Evolutionary conservation across 768 basidiomycete genomes (phyloP).

Genomic region (Amanita jacksonii): DNA sequence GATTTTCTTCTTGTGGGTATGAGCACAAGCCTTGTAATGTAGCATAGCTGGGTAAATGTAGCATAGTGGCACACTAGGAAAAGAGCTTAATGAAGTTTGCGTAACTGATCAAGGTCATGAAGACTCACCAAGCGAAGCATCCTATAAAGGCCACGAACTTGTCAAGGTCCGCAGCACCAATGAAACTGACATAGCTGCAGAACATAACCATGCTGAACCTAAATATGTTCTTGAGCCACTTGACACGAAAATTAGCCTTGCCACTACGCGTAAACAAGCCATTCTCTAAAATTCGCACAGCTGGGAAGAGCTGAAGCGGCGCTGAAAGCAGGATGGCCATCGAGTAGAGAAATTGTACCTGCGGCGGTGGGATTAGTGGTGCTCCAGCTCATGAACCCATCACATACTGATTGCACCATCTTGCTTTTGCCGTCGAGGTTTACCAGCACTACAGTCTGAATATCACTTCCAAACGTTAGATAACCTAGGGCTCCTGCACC

Average conservation of each 20-base stretch:
- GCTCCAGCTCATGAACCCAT: neutral
- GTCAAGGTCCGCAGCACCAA: slow-evolving; percentile 82
- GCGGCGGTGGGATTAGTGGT: neutral
- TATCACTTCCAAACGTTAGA: slow-evolving; percentile 74
- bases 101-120: neutral
- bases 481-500: slow-evolving; percentile 85
- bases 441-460: slow-evolving; percentile 91
- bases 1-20: slow-evolving; percentile 53
- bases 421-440: slow-evolving; percentile 80
- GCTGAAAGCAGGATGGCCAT: slow-evolving; percentile 87
- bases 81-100: slow-evolving; percentile 3
- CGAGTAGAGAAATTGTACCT: slow-evolving; percentile 86
- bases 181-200: slow-evolving; percentile 76
- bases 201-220: slow-evolving; percentile 65
- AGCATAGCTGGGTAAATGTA: slow-evolving; percentile 92
- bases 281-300: slow-evolving; percentile 94
- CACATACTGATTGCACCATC: slow-evolving; percentile 77
- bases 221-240: slow-evolving; percentile 96
- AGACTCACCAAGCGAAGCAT: slow-evolving; percentile 81
- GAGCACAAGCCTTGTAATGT: slow-evolving; percentile 81
- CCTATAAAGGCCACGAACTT: slow-evolving; percentile 94
- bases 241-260: slow-evolving; percentile 70
- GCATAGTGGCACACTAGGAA: slow-evolving; percentile 78
- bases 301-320: slow-evolving; percentile 96
- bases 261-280: slow-evolving; percentile 85